Base-by-base conservation (phyloP, 1,139 yeast genomes). In the Zygoascus hellenicus region DNA sequence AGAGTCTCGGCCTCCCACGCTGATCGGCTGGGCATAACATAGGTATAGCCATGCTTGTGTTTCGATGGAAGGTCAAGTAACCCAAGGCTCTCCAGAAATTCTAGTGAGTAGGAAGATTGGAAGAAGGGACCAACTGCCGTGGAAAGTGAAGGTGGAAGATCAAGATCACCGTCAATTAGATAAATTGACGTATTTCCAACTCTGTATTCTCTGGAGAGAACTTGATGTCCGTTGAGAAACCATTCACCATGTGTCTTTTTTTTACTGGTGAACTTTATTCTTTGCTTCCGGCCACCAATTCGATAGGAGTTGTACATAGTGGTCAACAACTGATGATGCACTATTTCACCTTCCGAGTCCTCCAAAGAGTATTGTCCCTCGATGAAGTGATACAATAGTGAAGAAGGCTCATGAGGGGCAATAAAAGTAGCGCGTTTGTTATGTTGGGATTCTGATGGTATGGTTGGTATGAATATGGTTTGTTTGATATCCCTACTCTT, bases 1-100 rank as follows among this genome's bases (percentile, higher is more conserved):
- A 92, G 68, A 1, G 83, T 89, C 31, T 83, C 70, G 3, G 69
- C 64, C 15, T 75, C 73, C 97, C 97, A 90, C 0, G 94, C 78
- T 26, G 71, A 66, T 22, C 86, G 81, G 51, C 92, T 82, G 0
- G 97, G 98, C 36, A 90, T 66, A 46, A 92, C 78, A 0, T 83
- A 68, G 0, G 97, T 79, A 67, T 86, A 87, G 0, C 96, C 95
- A 13, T 50, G 50, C 2, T 34, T 38, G 15, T 66, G 64, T 48
- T 79, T 76, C 9, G 63, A 61, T 3, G 70, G 64, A 26, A 78
- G 68, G 45, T 72, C 70, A 22, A 76, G 57, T 33, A 80, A 55
- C 6, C 67, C 70, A n/a, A 77, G 63, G 19, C 78, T 75, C 16
- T 76, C 72, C 43, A 83, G 56, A 47, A 79, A 75, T 6, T 66